Evolutionary conservation across 768 basidiomycete genomes (phyloP).

Genomic region (Neoboletus magnificus): DNA sequence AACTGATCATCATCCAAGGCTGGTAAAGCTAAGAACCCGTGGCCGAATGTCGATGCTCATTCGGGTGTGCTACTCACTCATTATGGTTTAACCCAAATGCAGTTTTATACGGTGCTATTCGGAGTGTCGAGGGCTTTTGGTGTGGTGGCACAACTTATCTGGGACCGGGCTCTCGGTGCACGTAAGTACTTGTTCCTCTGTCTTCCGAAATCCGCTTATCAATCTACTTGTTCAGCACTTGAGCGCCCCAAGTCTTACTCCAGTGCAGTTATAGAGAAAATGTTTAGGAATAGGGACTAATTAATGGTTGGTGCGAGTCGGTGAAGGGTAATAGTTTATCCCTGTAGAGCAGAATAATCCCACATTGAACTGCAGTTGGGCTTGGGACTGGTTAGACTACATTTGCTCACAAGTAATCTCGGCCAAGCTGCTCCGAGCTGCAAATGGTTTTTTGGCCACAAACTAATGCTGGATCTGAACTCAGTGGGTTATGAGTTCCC

Average conservation of each 20-base stretch:
- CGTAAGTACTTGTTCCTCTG: conserved; percentile 48
- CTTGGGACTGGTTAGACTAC: too few relatives aligned
- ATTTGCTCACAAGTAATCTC: too few relatives aligned
- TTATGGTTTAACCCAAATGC: conserved; percentile 86
- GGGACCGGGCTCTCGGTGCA: conserved; percentile 91
- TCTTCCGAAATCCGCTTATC: not conserved
- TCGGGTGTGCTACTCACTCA: conserved; percentile 86
- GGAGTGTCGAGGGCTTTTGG: conserved; percentile 95
- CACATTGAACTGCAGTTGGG: not conserved
- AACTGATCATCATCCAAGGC: conserved; percentile 43
- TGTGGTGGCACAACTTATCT: conserved; percentile 85
- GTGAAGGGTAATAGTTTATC: not conserved
- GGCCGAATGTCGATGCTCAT: conserved; percentile 98
- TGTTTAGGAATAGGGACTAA: conserved; percentile 52
- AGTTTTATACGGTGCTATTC: conserved; percentile 97
- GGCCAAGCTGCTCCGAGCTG: too few relatives aligned
- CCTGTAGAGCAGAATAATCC: not conserved
- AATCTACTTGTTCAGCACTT: conserved; percentile 47
- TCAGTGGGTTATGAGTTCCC: too few relatives aligned
- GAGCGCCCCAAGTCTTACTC: conserved; percentile 94
- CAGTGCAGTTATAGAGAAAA: conserved; percentile 71
- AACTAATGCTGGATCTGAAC: too few relatives aligned
- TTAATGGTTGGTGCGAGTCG: not conserved
- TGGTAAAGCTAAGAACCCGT: conserved; percentile 90
- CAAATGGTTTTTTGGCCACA: too few relatives aligned